Evolutionary conservation across 1,139 yeast species (phyloP).

Genomic region (Protomyces inouyei): DNA sequence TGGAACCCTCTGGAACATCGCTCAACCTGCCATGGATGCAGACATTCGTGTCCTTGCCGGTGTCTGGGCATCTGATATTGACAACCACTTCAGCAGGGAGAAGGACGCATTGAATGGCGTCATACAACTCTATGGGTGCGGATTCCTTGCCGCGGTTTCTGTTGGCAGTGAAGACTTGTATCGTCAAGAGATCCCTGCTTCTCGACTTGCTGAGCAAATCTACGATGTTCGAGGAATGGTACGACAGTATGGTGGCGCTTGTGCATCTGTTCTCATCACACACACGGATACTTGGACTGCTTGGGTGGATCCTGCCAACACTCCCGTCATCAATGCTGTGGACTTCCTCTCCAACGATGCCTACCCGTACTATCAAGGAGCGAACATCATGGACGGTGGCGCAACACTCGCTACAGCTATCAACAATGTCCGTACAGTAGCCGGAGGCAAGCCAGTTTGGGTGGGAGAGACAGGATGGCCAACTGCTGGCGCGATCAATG

Average conservation of each 20-base stretch:
- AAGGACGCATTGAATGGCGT: slow-evolving; percentile 60
- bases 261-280: slow-evolving; percentile 4
- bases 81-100: slow-evolving; percentile 64
- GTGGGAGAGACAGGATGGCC: slow-evolving; percentile 99
- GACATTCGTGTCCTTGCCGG: slow-evolving; percentile 78
- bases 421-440: slow-evolving; percentile 73
- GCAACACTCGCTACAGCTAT: slow-evolving; percentile 96
- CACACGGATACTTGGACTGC: slow-evolving; percentile 90
- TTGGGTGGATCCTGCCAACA: slow-evolving; percentile 68
- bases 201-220: slow-evolving; percentile 23
- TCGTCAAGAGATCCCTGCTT: slow-evolving; percentile 73
- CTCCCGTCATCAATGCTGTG: slow-evolving; percentile 67
- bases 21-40: slow-evolving; percentile 62
- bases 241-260: slow-evolving; percentile 10
- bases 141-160: slow-evolving; percentile 64
- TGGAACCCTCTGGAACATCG: slow-evolving; percentile 72
- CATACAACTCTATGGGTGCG: slow-evolving; percentile 64
- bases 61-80: slow-evolving; percentile 83
- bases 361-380: slow-evolving; percentile 98
- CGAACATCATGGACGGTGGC: slow-evolving; percentile 70
- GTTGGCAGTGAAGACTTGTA: slow-evolving; percentile 92
- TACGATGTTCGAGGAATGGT: slow-evolving; percentile 26
- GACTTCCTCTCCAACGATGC: slow-evolving; percentile 89
- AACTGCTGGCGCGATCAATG: slow-evolving; percentile 70
- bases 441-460: slow-evolving; percentile 85